Evolutionary conservation across 768 basidiomycete genomes (phyloP), one percentile per base, ranked within the genome.

Genomic region (Lanmaoa rubissima): DNA sequence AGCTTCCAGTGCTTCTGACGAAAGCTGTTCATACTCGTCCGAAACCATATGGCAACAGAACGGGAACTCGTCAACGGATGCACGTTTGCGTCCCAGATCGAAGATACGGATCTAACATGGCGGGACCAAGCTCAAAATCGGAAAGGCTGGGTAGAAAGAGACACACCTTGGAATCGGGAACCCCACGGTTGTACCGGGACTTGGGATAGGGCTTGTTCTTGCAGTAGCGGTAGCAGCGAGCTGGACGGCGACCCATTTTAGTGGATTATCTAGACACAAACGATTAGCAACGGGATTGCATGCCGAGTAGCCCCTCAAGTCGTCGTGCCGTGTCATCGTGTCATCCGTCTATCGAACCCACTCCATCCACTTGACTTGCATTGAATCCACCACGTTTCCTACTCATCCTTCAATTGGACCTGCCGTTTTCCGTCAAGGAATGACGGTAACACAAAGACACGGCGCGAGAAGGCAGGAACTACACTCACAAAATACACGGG

Each of bases 181-280:
- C 95, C 92, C 94, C 94, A 79, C 94, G 93, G 80, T 96, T 96
- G 82, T 96, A 96, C 70, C 93, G 78, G 52, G 88, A 91, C 78
- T 94, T 95, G 56, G 92, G 93, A 80, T 91, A 95, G 26, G 96
- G 94, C 86, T 98, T 98, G 85, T 95, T 96, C 81, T 98, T 98
- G 85, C 94, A 98, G 82, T 98, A 98, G 65, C 94, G 89, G 81
- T 96, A 96, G 86, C 94, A 97, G 69, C 92, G 89, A 78, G 94
- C 93, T 62, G 94, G 94, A 82, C 94, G 92, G 75, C 94, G 92
- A 84, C 94, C 94, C 94, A 97, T 97, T 51, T 63, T 60, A 45
- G 48, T 19, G 48, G 47, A 47, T 43, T 61, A 59, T 63, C 67
- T 69, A 38, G 0, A 48, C 28, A 21, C 7, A 16, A 47, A 24